Conservation (phyloP, 805 yeast genomes). For the Pichia pseudocactophila region DNA sequence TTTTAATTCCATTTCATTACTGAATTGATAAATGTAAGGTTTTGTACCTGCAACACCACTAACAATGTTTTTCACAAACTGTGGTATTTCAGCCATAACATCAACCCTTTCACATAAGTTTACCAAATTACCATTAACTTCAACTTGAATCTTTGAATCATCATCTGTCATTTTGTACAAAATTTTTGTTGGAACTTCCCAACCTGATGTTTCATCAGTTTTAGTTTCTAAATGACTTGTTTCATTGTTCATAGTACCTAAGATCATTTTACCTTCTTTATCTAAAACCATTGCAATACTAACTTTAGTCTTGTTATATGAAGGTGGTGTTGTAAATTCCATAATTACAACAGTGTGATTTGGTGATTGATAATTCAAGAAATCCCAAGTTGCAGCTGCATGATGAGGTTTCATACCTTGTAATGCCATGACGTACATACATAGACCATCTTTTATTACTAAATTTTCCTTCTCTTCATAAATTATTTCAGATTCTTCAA, state of each 20-base stretch:
- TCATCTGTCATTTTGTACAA: slow-evolving; percentile 41
- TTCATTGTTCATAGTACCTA: slow-evolving; percentile 58
- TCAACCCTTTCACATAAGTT: slow-evolving; percentile 82
- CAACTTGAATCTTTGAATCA: slow-evolving; percentile 34
- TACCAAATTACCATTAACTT: slow-evolving; percentile 50
- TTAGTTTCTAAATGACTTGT: slow-evolving; percentile 47
- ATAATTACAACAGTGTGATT: slow-evolving; percentile 69
- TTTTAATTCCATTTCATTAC: slow-evolving; percentile 44
- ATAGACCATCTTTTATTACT: slow-evolving; percentile 32
- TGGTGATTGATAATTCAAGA: slow-evolving; percentile 77
- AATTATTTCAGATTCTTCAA: slow-evolving; percentile 10
- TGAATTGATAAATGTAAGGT: slow-evolving; percentile 93
- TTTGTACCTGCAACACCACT: slow-evolving; percentile 92
- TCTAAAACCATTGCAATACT: slow-evolving; percentile 67
- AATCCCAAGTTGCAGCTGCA: slow-evolving; percentile 96
- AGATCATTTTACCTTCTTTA: slow-evolving; percentile 48
- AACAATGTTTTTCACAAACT: slow-evolving; percentile 85
- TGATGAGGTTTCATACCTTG: slow-evolving; percentile 99
- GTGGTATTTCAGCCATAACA: slow-evolving; percentile 95
- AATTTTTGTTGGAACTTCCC: slow-evolving; percentile 77
- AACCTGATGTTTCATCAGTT: slow-evolving; percentile 75
- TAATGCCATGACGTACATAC: slow-evolving; percentile 91
- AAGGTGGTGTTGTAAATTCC: slow-evolving; percentile 92
- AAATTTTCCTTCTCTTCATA: slow-evolving; percentile 7
- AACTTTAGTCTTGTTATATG: slow-evolving; percentile 78